These are phyloP conservation scores for Solanum habrochaites DNA, from an alignment of 257 asterid genomes.

Conservation along the genomic window DNA sequence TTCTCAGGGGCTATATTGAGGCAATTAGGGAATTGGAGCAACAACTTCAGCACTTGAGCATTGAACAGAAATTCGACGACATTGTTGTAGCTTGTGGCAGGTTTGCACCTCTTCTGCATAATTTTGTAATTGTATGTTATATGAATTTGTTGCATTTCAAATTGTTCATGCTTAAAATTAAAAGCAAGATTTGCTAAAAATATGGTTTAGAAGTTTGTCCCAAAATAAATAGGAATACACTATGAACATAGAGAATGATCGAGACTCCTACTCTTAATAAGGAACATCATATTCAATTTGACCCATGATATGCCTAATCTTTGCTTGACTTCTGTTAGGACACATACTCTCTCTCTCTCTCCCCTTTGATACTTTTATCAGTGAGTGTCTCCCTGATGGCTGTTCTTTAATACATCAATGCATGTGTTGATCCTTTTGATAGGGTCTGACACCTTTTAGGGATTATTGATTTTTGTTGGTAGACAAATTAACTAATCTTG, in stretches of 20 bases:
- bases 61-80: slow-evolving; percentile 44
- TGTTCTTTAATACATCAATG: neutral
- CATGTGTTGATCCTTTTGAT: neutral
- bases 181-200: neutral
- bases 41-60: slow-evolving; percentile 31
- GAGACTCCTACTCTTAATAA: neutral
- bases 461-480: neutral
- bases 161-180: neutral
- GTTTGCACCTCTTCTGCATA: slow-evolving; percentile 15
- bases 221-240: neutral
- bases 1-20: slow-evolving; percentile 87
- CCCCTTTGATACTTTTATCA: neutral
- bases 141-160: neutral
- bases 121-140: neutral
- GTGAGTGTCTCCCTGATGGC: neutral
- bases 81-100: slow-evolving; percentile 95
- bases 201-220: neutral
- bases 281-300: neutral
- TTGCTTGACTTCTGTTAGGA: neutral
- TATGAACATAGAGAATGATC: neutral
- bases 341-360: neutral
- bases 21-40: slow-evolving; percentile 80
- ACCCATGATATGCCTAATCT: neutral
- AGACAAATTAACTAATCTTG: neutral
- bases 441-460: neutral